These are phyloP conservation scores for Aspergillus amoenus DNA, from an alignment of 2,329 filamentous ascomycete species.

Conservation along the genomic window DNA sequence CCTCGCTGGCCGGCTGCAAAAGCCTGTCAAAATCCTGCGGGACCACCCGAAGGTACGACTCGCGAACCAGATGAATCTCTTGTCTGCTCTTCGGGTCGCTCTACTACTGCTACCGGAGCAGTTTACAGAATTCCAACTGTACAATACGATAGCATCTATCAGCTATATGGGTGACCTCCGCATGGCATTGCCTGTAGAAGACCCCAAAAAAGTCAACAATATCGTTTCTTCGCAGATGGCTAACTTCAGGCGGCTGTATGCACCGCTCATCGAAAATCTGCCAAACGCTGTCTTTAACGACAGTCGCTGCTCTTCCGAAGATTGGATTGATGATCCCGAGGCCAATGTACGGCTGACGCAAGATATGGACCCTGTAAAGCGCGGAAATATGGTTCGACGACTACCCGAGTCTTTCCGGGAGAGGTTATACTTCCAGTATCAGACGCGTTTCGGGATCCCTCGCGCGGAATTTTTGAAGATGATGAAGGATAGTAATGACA, in stretches of 20 bases:
- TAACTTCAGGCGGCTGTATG: constrained; percentile 89
- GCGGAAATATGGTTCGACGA: constrained; percentile 94
- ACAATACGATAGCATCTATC: constrained; percentile 85
- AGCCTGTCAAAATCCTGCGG: constrained; percentile 94
- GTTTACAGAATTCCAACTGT: constrained; percentile 86
- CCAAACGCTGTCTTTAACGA: constrained; percentile 83
- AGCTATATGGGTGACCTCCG: constrained; percentile 96
- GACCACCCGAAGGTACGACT: constrained; percentile 90
- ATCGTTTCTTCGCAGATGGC: constrained; percentile 89
- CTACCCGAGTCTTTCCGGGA: constrained; percentile 83
- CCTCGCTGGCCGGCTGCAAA: constrained; percentile 92
- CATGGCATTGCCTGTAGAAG: constrained; percentile 86
- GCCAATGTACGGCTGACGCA: constrained; percentile 72
- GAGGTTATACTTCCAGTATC: constrained; percentile 92
- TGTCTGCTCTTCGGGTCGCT: constrained; percentile 86
- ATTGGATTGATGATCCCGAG: constrained; percentile 64
- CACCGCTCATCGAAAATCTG: constrained; percentile 81
- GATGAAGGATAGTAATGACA: constrained; percentile 72
- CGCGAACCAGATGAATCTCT: constrained; percentile 92
- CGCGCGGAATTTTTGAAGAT: constrained; percentile 79
- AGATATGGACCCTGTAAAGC: constrained; percentile 87
- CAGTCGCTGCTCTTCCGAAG: constrained; percentile 54
- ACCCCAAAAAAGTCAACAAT: constrained; percentile 88
- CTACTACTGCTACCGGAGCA: constrained; percentile 78
- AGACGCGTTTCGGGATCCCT: constrained; percentile 84